Conservation (phyloP, 768 basidiomycete species). For the Coprinopsis strossmayeri region DNA sequence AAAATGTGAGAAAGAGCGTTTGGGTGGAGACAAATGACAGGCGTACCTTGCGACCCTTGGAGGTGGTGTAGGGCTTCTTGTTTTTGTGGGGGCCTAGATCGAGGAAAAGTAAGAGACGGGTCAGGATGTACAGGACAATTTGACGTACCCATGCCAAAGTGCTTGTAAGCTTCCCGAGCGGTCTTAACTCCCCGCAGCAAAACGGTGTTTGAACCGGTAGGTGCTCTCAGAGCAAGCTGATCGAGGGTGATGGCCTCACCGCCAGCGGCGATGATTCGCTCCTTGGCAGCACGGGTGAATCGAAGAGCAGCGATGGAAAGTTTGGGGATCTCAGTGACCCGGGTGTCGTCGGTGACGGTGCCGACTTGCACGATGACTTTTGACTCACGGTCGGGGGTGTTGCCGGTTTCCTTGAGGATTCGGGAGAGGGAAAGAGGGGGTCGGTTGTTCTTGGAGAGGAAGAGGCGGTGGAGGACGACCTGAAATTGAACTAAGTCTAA, state of each 20-base stretch:
- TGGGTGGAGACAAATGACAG: not conserved
- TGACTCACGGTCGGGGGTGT: slow-evolving; percentile 56
- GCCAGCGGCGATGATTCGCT: slow-evolving; percentile 92
- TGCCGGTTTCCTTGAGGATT: slow-evolving; percentile 77
- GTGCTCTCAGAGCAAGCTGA: slow-evolving; percentile 91
- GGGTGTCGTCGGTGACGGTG: slow-evolving; percentile 93
- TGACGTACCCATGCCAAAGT: slow-evolving; percentile 86
- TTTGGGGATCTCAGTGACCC: slow-evolving; percentile 81
- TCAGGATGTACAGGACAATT: not conserved
- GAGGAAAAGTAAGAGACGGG: not conserved
- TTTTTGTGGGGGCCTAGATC: slow-evolving; percentile 86
- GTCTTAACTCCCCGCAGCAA: slow-evolving; percentile 90
- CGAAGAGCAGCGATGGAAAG: slow-evolving; percentile 90
- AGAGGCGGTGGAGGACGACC: slow-evolving; percentile 94
- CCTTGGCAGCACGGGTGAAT: slow-evolving; percentile 89
- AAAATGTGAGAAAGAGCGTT: slow-evolving; percentile 21
- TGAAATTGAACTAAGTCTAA: slow-evolving; percentile 22
- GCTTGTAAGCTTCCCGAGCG: slow-evolving; percentile 90
- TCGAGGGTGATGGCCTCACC: slow-evolving; percentile 95
- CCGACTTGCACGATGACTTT: slow-evolving; percentile 89
- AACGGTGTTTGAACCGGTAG: slow-evolving; percentile 93
- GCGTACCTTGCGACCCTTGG: slow-evolving; percentile 89
- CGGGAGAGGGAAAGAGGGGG: slow-evolving; percentile 93
- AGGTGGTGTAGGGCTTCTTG: slow-evolving; percentile 95
- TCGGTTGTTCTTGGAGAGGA: slow-evolving; percentile 96